Evolutionary conservation across 306 rosid genomes (phyloP), one percentile per base, ranked within the genome.

Genomic region (Prunus davidiana): DNA sequence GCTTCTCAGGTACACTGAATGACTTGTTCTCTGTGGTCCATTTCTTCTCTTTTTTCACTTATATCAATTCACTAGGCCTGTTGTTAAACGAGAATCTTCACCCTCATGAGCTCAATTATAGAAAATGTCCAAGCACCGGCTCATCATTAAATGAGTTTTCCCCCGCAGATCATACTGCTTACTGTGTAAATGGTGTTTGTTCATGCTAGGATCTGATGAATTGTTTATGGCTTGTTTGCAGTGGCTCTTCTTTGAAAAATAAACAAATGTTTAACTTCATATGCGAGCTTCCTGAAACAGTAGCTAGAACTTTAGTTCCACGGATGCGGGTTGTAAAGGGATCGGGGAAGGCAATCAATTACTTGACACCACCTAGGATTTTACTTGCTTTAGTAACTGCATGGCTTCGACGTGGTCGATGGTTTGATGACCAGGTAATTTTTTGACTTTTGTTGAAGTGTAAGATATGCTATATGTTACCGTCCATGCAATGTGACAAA

Each of bases 331-430:
- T 92, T 61, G 93, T 92, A 18, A 95, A 90, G 84, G 98, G 98
- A 63, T 76, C 92, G 12, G 98, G 97, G 72, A 92, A 86, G 78
- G 93, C 97, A 79, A 83, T 95, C 82, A 89, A 67, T 85, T 95
- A 90, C 92, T 85, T 95, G 84, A 95, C 98, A 69, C 97, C 97
- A 75, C 98, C 98, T 27, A 85, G 97, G 81, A 95, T 95, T 89
- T 86, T 95, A 78, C 87, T 95, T 71, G 97, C 97, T 67, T 68
- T 92, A 68, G 93, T 95, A 83, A 92, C 97, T 65, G 93, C 96
- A 32, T 95, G 98, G 97, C 76, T 95, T 54, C 91, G 97, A 22
- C 88, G 88, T 51, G 97, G 91, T 52, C 98, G 97, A 64, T 95
- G 97, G 98, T 95, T 95, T 41, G 98, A 95, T 73, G 95, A 89